Percentiles rank a stretch among this genome's conserved stretches.
Conservation (phyloP, 441 rosid species). For the Sinapis alba region DNA sequence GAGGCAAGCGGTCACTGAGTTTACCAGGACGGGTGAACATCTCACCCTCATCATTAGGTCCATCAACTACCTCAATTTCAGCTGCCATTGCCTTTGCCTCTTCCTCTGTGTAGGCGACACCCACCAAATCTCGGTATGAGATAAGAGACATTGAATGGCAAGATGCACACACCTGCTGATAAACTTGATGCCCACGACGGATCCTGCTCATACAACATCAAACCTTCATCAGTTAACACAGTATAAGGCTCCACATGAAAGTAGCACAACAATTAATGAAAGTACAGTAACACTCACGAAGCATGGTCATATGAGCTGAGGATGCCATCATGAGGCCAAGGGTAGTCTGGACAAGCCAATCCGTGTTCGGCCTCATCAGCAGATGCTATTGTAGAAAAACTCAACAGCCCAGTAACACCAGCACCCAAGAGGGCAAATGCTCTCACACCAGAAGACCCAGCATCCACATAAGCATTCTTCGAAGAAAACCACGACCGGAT, state of each 20-base stretch:
- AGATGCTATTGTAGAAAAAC: conserved; percentile 82
- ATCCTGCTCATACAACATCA: conserved; percentile 63
- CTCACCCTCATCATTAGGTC: conserved; percentile 99
- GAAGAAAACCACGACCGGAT: conserved; percentile 57
- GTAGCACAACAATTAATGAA: background rate
- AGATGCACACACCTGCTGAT: conserved; percentile 97
- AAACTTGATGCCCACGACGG: conserved; percentile 99
- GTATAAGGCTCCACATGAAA: background rate
- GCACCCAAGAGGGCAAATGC: conserved; percentile 86
- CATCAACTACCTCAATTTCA: conserved; percentile 97
- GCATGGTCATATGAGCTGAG: conserved; percentile 99
- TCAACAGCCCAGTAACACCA: conserved; percentile 80
- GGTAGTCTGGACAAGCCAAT: conserved; percentile 78
- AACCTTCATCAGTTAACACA: conserved; percentile 10
- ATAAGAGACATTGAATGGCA: conserved; percentile 98
- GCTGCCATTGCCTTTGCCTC: conserved; percentile 99
- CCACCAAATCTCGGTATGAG: conserved; percentile 96
- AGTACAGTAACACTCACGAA: conserved; percentile 62
- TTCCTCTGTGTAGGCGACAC: conserved; percentile 98
- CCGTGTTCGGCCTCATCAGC: conserved; percentile 99
- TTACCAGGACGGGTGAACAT: conserved; percentile 99
- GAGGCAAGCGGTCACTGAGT: conserved; percentile 96
- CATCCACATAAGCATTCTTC: conserved; percentile 62
- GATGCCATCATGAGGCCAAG: conserved; percentile 99
- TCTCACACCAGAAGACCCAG: conserved; percentile 57